Percentiles rank a stretch among this genome's conserved stretches.
Evolutionary conservation across 2,329 filamentous ascomycete species (phyloP).

Genomic region (Meredithiella fracta): DNA sequence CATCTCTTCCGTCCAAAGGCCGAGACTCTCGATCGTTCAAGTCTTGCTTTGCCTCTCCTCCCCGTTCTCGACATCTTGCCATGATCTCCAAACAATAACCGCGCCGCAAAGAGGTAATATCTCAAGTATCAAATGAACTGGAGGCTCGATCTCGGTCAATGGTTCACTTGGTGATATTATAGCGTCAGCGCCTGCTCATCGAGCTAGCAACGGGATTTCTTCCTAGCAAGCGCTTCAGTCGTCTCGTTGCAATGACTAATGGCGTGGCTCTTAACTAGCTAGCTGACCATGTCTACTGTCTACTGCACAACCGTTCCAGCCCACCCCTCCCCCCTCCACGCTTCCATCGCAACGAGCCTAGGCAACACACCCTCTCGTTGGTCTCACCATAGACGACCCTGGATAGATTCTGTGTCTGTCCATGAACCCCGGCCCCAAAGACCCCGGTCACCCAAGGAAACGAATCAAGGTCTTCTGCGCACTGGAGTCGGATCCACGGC

Average conservation of each 20-base stretch:
- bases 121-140: background rate
- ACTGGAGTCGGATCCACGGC: slow-evolving; percentile 9
- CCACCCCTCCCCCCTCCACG: background rate
- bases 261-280: background rate
- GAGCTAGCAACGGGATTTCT: background rate
- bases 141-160: background rate
- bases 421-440: background rate
- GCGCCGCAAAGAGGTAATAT: background rate
- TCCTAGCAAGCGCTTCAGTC: background rate
- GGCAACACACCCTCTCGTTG: background rate
- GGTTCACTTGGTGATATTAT: background rate
- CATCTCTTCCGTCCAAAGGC: background rate
- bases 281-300: background rate
- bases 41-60: background rate
- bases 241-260: background rate
- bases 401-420: background rate
- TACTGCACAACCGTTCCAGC: background rate
- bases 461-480: slow-evolving; percentile 13
- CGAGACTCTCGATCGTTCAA: background rate
- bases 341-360: background rate
- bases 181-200: background rate
- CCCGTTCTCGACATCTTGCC: background rate
- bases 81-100: background rate
- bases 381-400: background rate
- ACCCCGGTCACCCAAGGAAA: slow-evolving; percentile 3